Evolutionary conservation across 768 basidiomycete genomes (phyloP), one percentile per base, ranked within the genome.

Genomic region (Vishniacozyma victoriae): DNA sequence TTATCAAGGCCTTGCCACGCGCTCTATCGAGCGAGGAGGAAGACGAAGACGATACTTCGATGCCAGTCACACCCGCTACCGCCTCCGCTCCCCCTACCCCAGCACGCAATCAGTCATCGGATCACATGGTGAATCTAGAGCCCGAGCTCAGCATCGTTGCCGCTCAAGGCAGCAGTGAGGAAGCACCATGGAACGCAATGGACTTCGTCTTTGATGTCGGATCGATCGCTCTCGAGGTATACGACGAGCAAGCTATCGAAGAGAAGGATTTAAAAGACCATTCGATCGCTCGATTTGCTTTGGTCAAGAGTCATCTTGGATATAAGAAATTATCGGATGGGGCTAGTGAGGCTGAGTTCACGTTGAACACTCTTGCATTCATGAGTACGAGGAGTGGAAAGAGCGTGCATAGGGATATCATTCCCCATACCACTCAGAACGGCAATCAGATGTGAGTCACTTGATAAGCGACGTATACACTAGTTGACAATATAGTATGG

Each of bases 371-470:
- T 0, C 84, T 97, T 64, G 89, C 89, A 0, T 84, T 96, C 77
- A 82, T 79, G 70, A 92, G 93, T 67, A 96, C 84, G 2, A 78
- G 84, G 44, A 80, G 86, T 0, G 87, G 88, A 5, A 76, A 76
- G 39, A 86, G 88, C 20, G 84, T 80, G 60, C 96, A 91, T 76
- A 81, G 91, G 35, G 92, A 97, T 70, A 91, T 99, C 48, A 87
- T 99, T 52, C 93, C 95, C 12, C 84, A 90, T 4, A 85, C 88
- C 13, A 80, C 83, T 48, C 89, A 95, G 59, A 80, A 84, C 42
- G 91, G 92, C 51, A 89, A 95, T 40, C 75, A 76, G 62, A 85
- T 97, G 70, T 70, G 37, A 58, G 69, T 59, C 18, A 6, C 4
- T 3, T 4, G 18, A 13, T 1, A n/a, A n/a, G n/a, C 4, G 7